Percentiles rank a stretch among this genome's conserved stretches.
Evolutionary conservation across 1,284 basidiomycete species (phyloP).

Genomic region (Cryptococcus jaspeensis): DNA sequence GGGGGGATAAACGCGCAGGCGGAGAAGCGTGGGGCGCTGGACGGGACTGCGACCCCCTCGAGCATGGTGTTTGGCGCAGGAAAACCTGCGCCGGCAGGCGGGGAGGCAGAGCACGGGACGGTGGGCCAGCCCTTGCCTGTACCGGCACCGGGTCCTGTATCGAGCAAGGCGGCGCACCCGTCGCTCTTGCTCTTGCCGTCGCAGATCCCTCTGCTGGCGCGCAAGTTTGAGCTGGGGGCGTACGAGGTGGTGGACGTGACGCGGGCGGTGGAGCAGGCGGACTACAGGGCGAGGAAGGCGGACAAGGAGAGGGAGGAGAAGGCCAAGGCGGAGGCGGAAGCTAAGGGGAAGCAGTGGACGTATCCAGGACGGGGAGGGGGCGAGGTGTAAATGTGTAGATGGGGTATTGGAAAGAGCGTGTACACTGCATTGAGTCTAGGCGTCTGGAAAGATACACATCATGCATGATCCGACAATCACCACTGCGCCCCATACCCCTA

Average conservation of each 20-base stretch:
- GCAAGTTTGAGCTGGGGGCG: slow-evolving; percentile 43
- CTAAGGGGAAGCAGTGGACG: background rate
- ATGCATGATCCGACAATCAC: background rate
- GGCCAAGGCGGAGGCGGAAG: slow-evolving; percentile 3
- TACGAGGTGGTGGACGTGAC: slow-evolving; percentile 50
- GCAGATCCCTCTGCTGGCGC: slow-evolving; percentile 41
- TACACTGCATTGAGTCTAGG: background rate
- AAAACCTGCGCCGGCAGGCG: slow-evolving; percentile 7
- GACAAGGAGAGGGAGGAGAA: slow-evolving; percentile 11
- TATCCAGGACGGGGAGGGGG: background rate
- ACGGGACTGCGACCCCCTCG: slow-evolving; percentile 31
- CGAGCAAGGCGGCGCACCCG: slow-evolving; percentile 18
- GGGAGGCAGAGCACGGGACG: slow-evolving; percentile 8
- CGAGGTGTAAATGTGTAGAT: background rate
- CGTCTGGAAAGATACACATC: background rate
- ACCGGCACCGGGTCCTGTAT: slow-evolving; percentile 15
- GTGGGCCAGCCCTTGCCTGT: slow-evolving; percentile 13
- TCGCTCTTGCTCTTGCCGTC: slow-evolving; percentile 29
- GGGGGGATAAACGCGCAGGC: slow-evolving; percentile 23
- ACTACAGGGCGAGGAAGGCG: slow-evolving; percentile 33
- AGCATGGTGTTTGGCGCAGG: slow-evolving; percentile 17
- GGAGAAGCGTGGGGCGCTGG: slow-evolving; percentile 18
- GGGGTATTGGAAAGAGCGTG: background rate
- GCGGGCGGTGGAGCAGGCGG: slow-evolving; percentile 52
- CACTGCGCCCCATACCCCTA: background rate